phyloP scores from a whole-genome alignment of 1,284 basidiomycete genomes.

The Heterobasidion parviporum region DNA sequence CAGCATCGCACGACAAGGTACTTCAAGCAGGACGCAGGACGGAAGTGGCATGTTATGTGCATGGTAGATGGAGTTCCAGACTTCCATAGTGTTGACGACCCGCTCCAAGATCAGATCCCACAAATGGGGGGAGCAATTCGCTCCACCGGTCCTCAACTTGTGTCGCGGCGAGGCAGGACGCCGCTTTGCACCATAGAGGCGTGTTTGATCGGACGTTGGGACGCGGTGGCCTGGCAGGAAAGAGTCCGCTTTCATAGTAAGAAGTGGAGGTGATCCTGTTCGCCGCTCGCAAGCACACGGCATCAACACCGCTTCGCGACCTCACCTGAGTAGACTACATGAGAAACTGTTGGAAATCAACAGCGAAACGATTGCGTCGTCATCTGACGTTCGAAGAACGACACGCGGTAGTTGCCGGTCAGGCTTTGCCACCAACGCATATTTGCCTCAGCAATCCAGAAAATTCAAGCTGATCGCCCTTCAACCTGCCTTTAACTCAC shows the following conservation, averaged over 20 bases:
- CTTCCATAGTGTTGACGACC: slow-evolving; percentile 28
- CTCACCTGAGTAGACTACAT: background rate
- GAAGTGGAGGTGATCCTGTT: slow-evolving; percentile 38
- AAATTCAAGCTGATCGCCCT: no score
- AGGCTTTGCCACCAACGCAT: no score
- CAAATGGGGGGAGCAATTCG: slow-evolving; percentile 35
- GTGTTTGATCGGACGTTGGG: slow-evolving; percentile 33
- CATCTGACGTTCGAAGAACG: no score
- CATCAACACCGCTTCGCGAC: slow-evolving; percentile 33
- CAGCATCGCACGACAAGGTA: slow-evolving; percentile 12
- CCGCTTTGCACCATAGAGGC: slow-evolving; percentile 34
- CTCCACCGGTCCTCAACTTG: slow-evolving; percentile 39
- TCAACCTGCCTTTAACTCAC: no score
- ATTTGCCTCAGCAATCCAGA: no score
- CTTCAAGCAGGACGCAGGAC: slow-evolving; percentile 37
- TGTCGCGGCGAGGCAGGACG: slow-evolving; percentile 31
- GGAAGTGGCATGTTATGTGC: slow-evolving; percentile 27
- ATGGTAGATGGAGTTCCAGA: slow-evolving; percentile 38
- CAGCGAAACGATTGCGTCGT: background rate
- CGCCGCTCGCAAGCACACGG: slow-evolving; percentile 41
- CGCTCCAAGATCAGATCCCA: slow-evolving; percentile 40
- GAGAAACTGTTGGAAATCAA: background rate
- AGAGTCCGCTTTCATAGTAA: slow-evolving; percentile 30
- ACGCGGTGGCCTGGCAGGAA: slow-evolving; percentile 20
- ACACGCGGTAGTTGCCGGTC: no score